A percentile compares a stretch with the other conserved stretches of the same genome.
Conservation (phyloP, 2,329 filamentous ascomycete genomes). For the Emericellopsis atlantica region DNA sequence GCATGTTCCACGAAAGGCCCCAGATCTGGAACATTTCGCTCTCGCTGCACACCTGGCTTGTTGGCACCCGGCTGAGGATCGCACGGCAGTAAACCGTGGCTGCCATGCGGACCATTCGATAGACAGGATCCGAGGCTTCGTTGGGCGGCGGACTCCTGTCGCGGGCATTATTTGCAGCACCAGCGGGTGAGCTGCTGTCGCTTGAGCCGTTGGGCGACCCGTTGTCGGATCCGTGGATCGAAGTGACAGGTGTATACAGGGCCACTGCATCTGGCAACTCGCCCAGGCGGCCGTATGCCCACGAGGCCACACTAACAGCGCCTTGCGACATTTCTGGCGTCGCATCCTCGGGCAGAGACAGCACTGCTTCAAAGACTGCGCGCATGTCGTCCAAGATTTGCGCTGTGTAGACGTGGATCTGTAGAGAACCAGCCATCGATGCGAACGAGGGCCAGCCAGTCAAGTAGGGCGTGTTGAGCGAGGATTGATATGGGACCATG, state of each 20-base stretch:
- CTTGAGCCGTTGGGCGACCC: slow-evolving; percentile 2
- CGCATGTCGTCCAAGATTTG: slow-evolving; percentile 39
- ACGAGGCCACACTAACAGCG: slow-evolving; percentile 23
- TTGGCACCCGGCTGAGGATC: slow-evolving; percentile 26
- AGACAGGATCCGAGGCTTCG: slow-evolving; percentile 26
- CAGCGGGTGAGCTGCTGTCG: too few relatives aligned
- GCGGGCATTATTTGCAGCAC: too few relatives aligned
- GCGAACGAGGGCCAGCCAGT: slow-evolving; percentile 27
- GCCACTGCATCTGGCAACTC: slow-evolving; percentile 15
- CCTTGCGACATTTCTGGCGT: slow-evolving; percentile 22
- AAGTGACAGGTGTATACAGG: slow-evolving; percentile 3
- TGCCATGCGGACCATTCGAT: slow-evolving; percentile 30
- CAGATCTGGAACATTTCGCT: slow-evolving; percentile 30
- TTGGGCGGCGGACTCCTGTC: not conserved
- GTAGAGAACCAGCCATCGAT: slow-evolving; percentile 23
- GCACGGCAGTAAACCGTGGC: slow-evolving; percentile 35
- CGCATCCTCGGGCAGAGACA: slow-evolving; percentile 22
- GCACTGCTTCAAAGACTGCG: slow-evolving; percentile 28
- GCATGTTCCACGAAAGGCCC: slow-evolving; percentile 32
- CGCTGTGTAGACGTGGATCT: slow-evolving; percentile 32
- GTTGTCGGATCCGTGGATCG: not conserved
- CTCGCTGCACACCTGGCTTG: slow-evolving; percentile 23
- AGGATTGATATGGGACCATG: slow-evolving; percentile 25
- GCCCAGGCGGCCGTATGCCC: slow-evolving; percentile 25
- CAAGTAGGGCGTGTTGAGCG: slow-evolving; percentile 35